Evolutionary conservation across 2,329 filamentous ascomycete species (phyloP).

Genomic region (Herpomyces periplanetae): DNA sequence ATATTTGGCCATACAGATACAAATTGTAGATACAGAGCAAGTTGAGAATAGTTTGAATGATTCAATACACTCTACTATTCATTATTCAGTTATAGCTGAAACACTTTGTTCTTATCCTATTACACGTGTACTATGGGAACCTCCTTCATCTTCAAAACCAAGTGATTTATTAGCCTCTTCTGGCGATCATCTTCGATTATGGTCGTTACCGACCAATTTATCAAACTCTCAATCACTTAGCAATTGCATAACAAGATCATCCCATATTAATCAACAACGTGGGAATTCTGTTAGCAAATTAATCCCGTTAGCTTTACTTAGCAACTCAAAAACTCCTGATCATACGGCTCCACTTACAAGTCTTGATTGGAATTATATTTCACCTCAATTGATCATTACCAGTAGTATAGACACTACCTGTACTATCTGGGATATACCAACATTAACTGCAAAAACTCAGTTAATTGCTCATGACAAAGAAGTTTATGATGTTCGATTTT

Average conservation of each 20-base stretch:
- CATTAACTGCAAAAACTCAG: constrained; percentile 84
- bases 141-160: constrained; percentile 70
- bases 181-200: constrained; percentile 64
- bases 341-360: constrained; percentile 88
- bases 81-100: constrained; percentile 68
- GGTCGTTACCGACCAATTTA: constrained; percentile 34
- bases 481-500: constrained; percentile 91
- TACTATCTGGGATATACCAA: constrained; percentile 97
- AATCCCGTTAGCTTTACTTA: constrained; percentile 60
- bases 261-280: constrained; percentile 16
- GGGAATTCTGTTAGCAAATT: constrained; percentile 28
- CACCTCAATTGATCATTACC: constrained; percentile 84
- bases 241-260: constrained; percentile 27
- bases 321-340: constrained; percentile 91
- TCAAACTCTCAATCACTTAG: constrained; percentile 13
- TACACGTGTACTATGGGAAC: constrained; percentile 77
- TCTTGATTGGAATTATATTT: constrained; percentile 89
- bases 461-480: constrained; percentile 96
- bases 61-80: constrained; percentile 49
- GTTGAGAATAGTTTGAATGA: too few relatives aligned
- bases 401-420: constrained; percentile 96
- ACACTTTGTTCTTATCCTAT: constrained; percentile 93
- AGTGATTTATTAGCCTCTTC: constrained; percentile 78
- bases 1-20: constrained; percentile 20
- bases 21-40: constrained; percentile 83